Evolutionary conservation across 1,284 basidiomycete species (phyloP), one percentile per base, ranked within the genome.

Genomic region (Austroboletus rostrupii): DNA sequence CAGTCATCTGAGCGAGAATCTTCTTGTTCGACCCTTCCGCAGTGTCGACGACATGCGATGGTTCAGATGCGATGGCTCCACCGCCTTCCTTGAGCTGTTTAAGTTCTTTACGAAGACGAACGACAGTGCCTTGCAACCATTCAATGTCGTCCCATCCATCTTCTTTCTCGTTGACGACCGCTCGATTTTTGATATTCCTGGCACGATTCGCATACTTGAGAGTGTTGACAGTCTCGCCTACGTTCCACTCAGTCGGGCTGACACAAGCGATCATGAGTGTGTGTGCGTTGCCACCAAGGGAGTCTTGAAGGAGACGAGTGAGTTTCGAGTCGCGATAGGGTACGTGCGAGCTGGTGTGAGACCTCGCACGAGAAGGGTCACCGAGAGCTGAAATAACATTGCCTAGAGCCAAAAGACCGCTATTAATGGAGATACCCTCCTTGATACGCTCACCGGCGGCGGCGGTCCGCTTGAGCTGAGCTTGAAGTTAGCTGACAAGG

Each of bases 211-310:
- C 97, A 65, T 99, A 99, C 70, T 98, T 97, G 62, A 99, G 81
- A 8, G 96, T 99, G 68, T 97, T 97, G 59, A 97, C 77, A 0
- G 97, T 98, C 71, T 99, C 96, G 56, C 79, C 85, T 5, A 90
- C 82, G 69, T 99, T 99, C 82, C 85, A 96, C 70, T 99, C 97
- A 1, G 89, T 88, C 12, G 95, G 90, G 57, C 93, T 96, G 53
- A 98, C 88, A 69, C 97, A 99, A 11, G 96, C 96, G 58, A 99
- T 94, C 97, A 99, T 99, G 56, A 97, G 85, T 3, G 97, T 99
- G 64, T 97, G 90, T 1, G 96, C 90, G 69, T 98, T 99, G 35
- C 96, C 96, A 43, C 96, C 96, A n/a, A 99, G 83, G 13, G 95
- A 98, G 70, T 98, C 95, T 84, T 98, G 95, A 14, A 98, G 76